Percentiles rank a stretch among this genome's conserved stretches.
Conservation (phyloP, 2,329 filamentous ascomycete genomes). For the Pezicula radicicola region DNA sequence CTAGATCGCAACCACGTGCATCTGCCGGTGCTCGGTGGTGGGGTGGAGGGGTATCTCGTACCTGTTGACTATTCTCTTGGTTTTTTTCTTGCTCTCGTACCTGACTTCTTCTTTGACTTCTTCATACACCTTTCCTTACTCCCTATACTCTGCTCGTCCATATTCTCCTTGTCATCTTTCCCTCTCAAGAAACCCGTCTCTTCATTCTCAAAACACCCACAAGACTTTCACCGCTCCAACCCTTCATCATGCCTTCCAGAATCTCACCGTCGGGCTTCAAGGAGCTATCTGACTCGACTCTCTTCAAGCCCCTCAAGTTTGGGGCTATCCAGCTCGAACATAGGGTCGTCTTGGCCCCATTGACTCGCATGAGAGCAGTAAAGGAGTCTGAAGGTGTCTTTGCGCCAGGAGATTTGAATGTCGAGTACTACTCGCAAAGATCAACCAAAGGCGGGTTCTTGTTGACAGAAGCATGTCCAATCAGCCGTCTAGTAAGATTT, state of each 20-base stretch:
- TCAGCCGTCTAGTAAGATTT: conserved; percentile 29
- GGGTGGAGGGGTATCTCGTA: neutral
- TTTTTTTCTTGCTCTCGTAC: no score
- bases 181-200: no score
- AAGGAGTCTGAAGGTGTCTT: conserved; percentile 42
- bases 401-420: conserved; percentile 38
- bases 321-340: conserved; percentile 40
- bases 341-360: conserved; percentile 48
- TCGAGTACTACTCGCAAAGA: conserved; percentile 50
- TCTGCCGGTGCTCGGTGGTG: neutral
- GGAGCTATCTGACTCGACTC: conserved; percentile 14
- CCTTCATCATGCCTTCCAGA: conserved; percentile 12
- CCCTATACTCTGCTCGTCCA: no score
- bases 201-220: no score
- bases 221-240: no score
- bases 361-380: conserved; percentile 50
- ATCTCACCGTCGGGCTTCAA: conserved; percentile 15
- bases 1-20: no score
- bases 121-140: no score
- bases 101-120: no score
- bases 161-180: no score
- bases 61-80: no score
- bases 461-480: conserved; percentile 49
- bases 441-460: conserved; percentile 50
- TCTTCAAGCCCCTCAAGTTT: conserved; percentile 37